Evolutionary conservation across 805 yeast genomes (phyloP).

Genomic region (Candida germanica): DNA sequence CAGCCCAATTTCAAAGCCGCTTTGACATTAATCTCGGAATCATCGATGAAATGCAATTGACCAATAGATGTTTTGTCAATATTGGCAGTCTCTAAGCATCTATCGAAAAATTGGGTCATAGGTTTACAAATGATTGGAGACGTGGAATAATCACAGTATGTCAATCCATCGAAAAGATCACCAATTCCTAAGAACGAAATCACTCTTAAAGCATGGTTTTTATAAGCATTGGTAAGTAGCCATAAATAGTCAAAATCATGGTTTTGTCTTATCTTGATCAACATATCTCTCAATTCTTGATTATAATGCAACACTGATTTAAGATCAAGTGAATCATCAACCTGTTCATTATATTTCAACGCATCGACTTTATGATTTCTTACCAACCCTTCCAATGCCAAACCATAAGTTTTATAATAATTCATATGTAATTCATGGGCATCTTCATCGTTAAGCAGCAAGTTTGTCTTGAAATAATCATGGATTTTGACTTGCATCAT

Average conservation of each 20-base stretch:
- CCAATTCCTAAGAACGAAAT: conserved; percentile 79
- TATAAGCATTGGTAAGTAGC: conserved; percentile 94
- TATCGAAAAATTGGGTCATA: conserved; percentile 63
- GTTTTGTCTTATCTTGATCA: conserved; percentile 40
- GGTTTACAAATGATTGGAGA: conserved; percentile 85
- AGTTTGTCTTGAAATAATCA: conserved; percentile 65
- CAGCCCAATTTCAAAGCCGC: conserved; percentile 75
- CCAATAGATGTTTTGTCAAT: conserved; percentile 31
- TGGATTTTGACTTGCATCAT: conserved; percentile 86
- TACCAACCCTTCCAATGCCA: conserved; percentile 88
- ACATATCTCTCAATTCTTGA: conserved; percentile 48
- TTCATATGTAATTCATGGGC: conserved; percentile 68
- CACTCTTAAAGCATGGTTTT: conserved; percentile 83
- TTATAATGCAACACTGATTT: conserved; percentile 73
- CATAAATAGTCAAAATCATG: conserved; percentile 70
- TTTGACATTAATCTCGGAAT: conserved; percentile 72
- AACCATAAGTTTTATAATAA: conserved; percentile 84
- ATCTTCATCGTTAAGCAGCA: conserved; percentile 63
- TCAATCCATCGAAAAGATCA: conserved; percentile 91
- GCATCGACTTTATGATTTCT: conserved; percentile 75
- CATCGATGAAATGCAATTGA: conserved; percentile 77
- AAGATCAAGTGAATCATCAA: conserved; percentile 89
- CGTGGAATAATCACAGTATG: conserved; percentile 80
- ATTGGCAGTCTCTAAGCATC: conserved; percentile 58
- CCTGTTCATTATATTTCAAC: conserved; percentile 79